Evolutionary conservation across 306 rosid species (phyloP).

Genomic region (Vigna angularis): DNA sequence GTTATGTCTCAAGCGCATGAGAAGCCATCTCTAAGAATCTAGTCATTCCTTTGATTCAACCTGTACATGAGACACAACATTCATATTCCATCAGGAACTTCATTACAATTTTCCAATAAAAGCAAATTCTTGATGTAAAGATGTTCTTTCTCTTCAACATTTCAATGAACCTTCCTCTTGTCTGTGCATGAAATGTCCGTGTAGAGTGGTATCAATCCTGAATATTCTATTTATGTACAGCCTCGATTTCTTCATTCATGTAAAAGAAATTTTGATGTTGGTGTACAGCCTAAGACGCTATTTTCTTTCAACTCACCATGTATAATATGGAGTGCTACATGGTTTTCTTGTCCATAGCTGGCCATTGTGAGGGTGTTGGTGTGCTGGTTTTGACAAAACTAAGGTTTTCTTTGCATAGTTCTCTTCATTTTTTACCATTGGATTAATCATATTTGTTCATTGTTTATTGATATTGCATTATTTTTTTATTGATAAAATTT

Average conservation of each 20-base stretch:
- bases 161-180: conserved; percentile 43
- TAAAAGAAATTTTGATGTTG: conserved; percentile 33
- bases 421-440: neutral
- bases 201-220: conserved; percentile 35
- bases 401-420: conserved; percentile 17
- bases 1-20: conserved; percentile 48
- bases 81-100: conserved; percentile 45
- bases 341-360: conserved; percentile 23
- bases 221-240: conserved; percentile 40
- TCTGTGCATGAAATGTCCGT: conserved; percentile 29
- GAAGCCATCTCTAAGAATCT: conserved; percentile 27
- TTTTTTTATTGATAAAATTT: conserved; percentile 5
- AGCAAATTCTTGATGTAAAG: conserved; percentile 43
- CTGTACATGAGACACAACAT: conserved; percentile 58
- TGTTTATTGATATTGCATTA: neutral
- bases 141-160: conserved; percentile 37
- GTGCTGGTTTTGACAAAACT: conserved; percentile 27
- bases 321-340: conserved; percentile 37
- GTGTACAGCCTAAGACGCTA: conserved; percentile 38
- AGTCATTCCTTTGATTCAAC: conserved; percentile 50
- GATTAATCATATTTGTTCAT: neutral
- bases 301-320: conserved; percentile 28
- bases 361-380: conserved; percentile 11
- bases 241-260: conserved; percentile 47
- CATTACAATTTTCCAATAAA: conserved; percentile 56